Conservation (phyloP, 805 yeast species). For the Komagataella mondaviorum region DNA sequence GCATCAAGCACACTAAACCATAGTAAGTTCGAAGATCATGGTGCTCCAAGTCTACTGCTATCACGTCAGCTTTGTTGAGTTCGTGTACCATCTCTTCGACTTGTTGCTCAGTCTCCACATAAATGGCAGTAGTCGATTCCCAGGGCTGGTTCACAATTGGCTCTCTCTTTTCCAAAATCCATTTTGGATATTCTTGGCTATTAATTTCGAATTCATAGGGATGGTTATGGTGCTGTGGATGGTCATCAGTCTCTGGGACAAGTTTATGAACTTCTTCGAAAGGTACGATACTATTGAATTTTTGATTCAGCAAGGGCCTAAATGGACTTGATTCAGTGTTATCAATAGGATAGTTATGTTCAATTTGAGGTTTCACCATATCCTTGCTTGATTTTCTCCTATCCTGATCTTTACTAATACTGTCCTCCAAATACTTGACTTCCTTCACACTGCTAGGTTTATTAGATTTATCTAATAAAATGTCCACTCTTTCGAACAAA, state of each 20-base stretch:
- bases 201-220: slow-evolving; percentile 75
- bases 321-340: slow-evolving; percentile 64
- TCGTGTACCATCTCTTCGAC: slow-evolving; percentile 41
- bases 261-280: slow-evolving; percentile 36
- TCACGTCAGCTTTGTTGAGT: slow-evolving; percentile 37
- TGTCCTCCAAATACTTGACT: slow-evolving; percentile 39
- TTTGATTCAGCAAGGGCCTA: slow-evolving; percentile 53
- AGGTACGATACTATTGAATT: slow-evolving; percentile 57
- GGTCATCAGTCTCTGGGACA: slow-evolving; percentile 22
- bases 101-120: slow-evolving; percentile 53
- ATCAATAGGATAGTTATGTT: slow-evolving; percentile 46
- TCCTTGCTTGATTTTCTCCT: slow-evolving; percentile 12
- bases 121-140: slow-evolving; percentile 47
- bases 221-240: slow-evolving; percentile 54
- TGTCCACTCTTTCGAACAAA: slow-evolving; percentile 66
- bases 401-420: slow-evolving; percentile 5
- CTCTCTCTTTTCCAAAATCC: slow-evolving; percentile 23
- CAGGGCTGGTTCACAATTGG: slow-evolving; percentile 44
- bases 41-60: slow-evolving; percentile 94
- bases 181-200: slow-evolving; percentile 52
- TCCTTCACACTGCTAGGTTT: slow-evolving; percentile 9
- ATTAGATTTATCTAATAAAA: slow-evolving; percentile 37
- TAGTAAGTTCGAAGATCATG: slow-evolving; percentile 85
- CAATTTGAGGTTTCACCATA: slow-evolving; percentile 55
- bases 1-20: slow-evolving; percentile 90